A percentile compares a stretch with the other conserved stretches of the same genome.
Evolutionary conservation across 805 yeast genomes (phyloP).

Genomic region (Grigorovia yakushimaensis): DNA sequence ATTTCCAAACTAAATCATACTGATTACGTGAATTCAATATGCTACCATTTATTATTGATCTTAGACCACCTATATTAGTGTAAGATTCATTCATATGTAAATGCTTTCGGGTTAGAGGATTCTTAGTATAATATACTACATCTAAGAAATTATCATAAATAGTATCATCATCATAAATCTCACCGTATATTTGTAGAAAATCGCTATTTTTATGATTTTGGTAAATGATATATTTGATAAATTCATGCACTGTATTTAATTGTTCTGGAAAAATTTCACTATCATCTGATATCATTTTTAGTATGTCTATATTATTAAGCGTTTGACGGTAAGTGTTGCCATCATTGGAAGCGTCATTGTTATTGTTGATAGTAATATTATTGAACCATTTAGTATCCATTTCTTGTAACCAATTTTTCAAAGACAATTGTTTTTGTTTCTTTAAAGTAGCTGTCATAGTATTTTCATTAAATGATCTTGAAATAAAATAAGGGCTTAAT

Average conservation of each 20-base stretch:
- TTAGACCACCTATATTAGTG: conserved; percentile 6
- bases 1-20: conserved; percentile 35
- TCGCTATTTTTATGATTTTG: conserved; percentile 17
- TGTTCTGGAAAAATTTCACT: conserved; percentile 12
- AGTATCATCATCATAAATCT: conserved; percentile 22
- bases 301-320: background rate
- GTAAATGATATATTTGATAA: conserved; percentile 19
- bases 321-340: too few relatives aligned
- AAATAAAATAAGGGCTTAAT: conserved; percentile 37
- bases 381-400: conserved; percentile 20
- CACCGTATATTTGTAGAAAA: conserved; percentile 13
- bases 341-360: too few relatives aligned
- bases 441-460: conserved; percentile 20
- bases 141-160: conserved; percentile 21
- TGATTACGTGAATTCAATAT: conserved; percentile 27
- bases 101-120: conserved; percentile 15
- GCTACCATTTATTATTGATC: conserved; percentile 6
- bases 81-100: conserved; percentile 13
- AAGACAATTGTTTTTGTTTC: conserved; percentile 16
- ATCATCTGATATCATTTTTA: background rate
- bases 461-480: conserved; percentile 30
- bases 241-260: conserved; percentile 14
- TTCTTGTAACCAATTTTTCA: conserved; percentile 22
- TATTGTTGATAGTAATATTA: background rate
- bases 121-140: conserved; percentile 19